Base-by-base conservation (phyloP, 2,329 filamentous ascomycete genomes). In the Diaporthe longicolla region DNA sequence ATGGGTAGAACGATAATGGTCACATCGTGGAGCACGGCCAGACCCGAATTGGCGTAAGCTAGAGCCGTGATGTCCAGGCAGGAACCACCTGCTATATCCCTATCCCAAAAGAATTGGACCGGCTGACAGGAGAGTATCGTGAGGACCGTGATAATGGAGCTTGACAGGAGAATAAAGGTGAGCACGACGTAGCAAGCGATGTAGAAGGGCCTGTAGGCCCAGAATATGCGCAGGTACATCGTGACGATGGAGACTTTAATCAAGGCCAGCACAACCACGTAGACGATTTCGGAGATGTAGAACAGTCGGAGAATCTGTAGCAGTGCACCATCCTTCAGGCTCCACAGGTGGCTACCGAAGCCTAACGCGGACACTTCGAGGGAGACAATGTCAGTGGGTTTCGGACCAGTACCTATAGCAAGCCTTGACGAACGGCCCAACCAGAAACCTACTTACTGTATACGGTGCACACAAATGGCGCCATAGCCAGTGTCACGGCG, bases 81-180 rank as follows among this genome's bases (percentile, higher is more conserved):
- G 7, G 55, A n/a, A 13, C 73, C 69, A 6, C 40, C 24, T 17
- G 32, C 17, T 26, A 73, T 48, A 52, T 76, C 71, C n/a, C 73
- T 59, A 37, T 77, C 54, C 76, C 74, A 77, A 66, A 76, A 73
- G 21, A 43, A 74, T 15, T 68, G n/a, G 40, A 73, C 26, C 37
- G 76, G 76, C 10, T 45, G 70, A 52, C 76, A 77, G 3, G 75
- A 76, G n/a, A 76, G 40, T n/a, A 76, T 74, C 32, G 75, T 76
- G 10, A 73, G 48, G 40, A 76, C 21, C 21, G 70, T 66, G 29
- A 76, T 63, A 10, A 52, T 66, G 1, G 32, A 52, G 65, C 66
- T 73, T 17, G 75, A 61, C n/a, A 75, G n/a, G 37, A 73, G 15
- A 37, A 74, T 73, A 29, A 73, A 72, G n/a, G 57, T 48, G 7